These are phyloP conservation scores for Kalmusia sp. DNA, from an alignment of 2,329 filamentous ascomycete genomes.

Conservation along the genomic window DNA sequence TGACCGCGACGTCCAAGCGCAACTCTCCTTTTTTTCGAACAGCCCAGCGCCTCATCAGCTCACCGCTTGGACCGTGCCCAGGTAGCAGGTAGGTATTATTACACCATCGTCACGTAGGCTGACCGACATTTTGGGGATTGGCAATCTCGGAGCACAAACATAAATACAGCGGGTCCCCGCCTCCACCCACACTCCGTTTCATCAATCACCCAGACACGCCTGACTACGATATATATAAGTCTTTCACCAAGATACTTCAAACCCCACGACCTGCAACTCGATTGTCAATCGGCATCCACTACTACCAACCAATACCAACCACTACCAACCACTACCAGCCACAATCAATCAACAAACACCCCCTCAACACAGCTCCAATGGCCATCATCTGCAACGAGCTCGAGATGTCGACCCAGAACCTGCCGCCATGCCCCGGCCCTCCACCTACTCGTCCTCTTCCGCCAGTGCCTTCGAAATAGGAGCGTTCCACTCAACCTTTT, in stretches of 20 bases:
- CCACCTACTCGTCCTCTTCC: constrained; percentile 57
- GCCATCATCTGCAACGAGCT: constrained; percentile 47
- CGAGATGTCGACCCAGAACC: constrained; percentile 49
- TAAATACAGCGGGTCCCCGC: constrained; percentile 46
- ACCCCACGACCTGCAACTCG: constrained; percentile 17
- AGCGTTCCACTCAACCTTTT: constrained; percentile 1
- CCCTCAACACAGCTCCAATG: constrained; percentile 32
- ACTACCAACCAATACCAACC: constrained; percentile 6
- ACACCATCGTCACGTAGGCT: constrained; percentile 50
- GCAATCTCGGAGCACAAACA: constrained; percentile 46
- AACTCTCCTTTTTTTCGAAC: constrained; percentile 48
- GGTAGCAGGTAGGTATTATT: constrained; percentile 47
- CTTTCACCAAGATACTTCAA: constrained; percentile 14
- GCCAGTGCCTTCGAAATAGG: constrained; percentile 54
- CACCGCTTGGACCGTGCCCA: constrained; percentile 49
- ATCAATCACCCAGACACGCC: constrained; percentile 35
- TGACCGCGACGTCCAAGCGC: constrained; percentile 30
- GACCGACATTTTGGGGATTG: constrained; percentile 48
- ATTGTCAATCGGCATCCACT: constrained; percentile 5
- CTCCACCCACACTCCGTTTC: constrained; percentile 39
- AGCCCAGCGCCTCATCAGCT: constrained; percentile 48
- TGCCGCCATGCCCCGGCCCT: constrained; percentile 56
- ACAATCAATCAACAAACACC: constrained; percentile 14
- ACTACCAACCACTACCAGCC: constrained; percentile 15
- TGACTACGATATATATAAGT: constrained; percentile 13